Conservation (phyloP, 805 yeast species). For the Zygoascus biomembranicola region DNA sequence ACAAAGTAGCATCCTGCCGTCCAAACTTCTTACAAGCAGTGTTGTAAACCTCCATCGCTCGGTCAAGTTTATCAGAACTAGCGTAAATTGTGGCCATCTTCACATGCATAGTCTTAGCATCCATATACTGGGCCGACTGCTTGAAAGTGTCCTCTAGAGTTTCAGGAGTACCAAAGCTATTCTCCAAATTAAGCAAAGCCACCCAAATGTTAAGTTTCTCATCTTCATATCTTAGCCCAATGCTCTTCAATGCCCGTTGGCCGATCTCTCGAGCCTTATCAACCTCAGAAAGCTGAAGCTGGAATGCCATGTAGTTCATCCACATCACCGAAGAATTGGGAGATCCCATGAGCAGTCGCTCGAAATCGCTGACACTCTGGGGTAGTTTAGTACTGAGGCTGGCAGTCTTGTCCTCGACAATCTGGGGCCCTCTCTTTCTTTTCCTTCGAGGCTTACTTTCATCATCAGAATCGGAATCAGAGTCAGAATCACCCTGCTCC, state of each 20-base stretch:
- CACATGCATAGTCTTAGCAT: constrained; percentile 70
- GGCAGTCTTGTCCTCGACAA: constrained; percentile 73
- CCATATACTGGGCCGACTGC: constrained; percentile 87
- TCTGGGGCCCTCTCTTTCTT: constrained; percentile 37
- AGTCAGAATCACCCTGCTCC: constrained; percentile 28
- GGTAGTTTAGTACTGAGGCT: constrained; percentile 81
- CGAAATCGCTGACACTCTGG: constrained; percentile 86
- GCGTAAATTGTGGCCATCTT: constrained; percentile 69
- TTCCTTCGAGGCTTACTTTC: constrained; percentile 23
- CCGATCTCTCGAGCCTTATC: constrained; percentile 93
- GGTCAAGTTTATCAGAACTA: constrained; percentile 54
- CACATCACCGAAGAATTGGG: constrained; percentile 91
- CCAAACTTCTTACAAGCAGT: constrained; percentile 75
- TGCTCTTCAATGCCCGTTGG: constrained; percentile 84
- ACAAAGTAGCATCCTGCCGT: constrained; percentile 52
- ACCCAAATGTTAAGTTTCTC: constrained; percentile 95
- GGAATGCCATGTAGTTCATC: constrained; percentile 99
- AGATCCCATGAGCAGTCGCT: constrained; percentile 80
- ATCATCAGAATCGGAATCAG: constrained; percentile 49
- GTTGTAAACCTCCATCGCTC: constrained; percentile 63
- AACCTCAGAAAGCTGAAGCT: constrained; percentile 84
- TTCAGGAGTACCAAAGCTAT: constrained; percentile 83
- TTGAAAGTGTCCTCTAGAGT: constrained; percentile 72
- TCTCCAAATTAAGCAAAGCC: constrained; percentile 88
- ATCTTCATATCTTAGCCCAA: constrained; percentile 82